A percentile compares a stretch with the other conserved stretches of the same genome.
Evolutionary conservation across 768 basidiomycete genomes (phyloP).

Genomic region (Lentinus tigrinus): DNA sequence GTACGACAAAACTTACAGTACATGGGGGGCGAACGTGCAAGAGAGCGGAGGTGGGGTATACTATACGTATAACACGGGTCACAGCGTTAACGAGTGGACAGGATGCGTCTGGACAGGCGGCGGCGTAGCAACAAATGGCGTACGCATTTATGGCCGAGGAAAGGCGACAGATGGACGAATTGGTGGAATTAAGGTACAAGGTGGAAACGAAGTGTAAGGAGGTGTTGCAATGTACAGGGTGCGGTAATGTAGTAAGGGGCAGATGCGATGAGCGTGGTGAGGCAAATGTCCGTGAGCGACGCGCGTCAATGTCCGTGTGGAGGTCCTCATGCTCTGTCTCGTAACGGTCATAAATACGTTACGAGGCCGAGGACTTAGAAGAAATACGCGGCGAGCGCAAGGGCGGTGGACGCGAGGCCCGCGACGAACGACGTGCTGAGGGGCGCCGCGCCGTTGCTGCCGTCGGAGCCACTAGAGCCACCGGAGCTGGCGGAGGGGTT

Average conservation of each 20-base stretch:
- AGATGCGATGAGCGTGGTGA: no score
- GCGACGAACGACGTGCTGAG: neutral
- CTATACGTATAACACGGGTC: neutral
- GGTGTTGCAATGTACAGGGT: no score
- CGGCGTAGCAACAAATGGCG: neutral
- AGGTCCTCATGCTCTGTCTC: no score
- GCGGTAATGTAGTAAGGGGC: no score
- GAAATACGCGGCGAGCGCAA: neutral
- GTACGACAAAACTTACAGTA: neutral
- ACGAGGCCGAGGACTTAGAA: no score
- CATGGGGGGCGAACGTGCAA: neutral
- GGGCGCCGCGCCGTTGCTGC: neutral
- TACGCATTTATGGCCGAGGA: neutral
- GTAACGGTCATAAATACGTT: no score
- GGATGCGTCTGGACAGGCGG: neutral
- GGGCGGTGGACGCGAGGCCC: neutral
- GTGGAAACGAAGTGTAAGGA: no score
- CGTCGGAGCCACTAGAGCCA: neutral
- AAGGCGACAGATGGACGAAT: neutral
- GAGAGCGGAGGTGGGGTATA: neutral
- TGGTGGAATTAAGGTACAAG: no score
- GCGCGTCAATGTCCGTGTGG: no score
- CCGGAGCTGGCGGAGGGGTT: neutral
- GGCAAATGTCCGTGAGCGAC: no score
- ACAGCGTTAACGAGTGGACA: neutral